phyloP scores from a whole-genome alignment of 257 asterid species.

The Solanum lignicaule region DNA sequence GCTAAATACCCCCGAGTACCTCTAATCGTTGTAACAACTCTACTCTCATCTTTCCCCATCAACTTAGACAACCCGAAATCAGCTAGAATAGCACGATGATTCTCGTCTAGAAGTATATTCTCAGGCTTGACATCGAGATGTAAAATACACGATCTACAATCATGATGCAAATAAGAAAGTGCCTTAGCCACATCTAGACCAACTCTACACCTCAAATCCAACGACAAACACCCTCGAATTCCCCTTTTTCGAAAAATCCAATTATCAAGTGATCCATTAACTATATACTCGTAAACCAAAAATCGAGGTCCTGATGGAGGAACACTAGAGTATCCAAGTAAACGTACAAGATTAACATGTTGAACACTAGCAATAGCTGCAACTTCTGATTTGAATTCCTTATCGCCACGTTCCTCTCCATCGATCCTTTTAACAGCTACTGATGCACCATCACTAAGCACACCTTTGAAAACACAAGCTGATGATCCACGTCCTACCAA shows the following conservation, averaged over 20 bases:
- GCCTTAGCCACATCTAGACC: conserved; percentile 62
- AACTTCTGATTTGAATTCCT: conserved; percentile 59
- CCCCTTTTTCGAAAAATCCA: conserved; percentile 46
- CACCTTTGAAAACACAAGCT: conserved; percentile 56
- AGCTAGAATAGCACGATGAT: conserved; percentile 33
- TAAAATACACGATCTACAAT: conserved; percentile 59
- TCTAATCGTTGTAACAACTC: conserved; percentile 45
- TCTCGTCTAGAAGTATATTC: conserved; percentile 49
- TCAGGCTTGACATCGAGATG: conserved; percentile 80
- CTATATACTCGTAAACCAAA: conserved; percentile 44
- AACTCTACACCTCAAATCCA: conserved; percentile 48
- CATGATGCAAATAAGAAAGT: conserved; percentile 63
- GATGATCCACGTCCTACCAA: conserved; percentile 60
- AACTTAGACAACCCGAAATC: conserved; percentile 74
- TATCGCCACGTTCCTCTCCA: conserved; percentile 64
- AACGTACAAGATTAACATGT: conserved; percentile 65
- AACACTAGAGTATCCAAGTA: conserved; percentile 26
- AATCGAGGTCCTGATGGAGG: conserved; percentile 42
- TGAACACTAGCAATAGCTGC: conserved; percentile 79
- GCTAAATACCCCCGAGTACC: conserved; percentile 80
- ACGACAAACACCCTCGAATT: conserved; percentile 41
- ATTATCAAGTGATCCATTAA: conserved; percentile 51
- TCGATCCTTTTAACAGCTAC: conserved; percentile 66
- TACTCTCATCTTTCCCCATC: conserved; percentile 65
- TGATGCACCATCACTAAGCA: conserved; percentile 45